Conservation (phyloP, 331 rosid species). For the Ulmus americana region DNA sequence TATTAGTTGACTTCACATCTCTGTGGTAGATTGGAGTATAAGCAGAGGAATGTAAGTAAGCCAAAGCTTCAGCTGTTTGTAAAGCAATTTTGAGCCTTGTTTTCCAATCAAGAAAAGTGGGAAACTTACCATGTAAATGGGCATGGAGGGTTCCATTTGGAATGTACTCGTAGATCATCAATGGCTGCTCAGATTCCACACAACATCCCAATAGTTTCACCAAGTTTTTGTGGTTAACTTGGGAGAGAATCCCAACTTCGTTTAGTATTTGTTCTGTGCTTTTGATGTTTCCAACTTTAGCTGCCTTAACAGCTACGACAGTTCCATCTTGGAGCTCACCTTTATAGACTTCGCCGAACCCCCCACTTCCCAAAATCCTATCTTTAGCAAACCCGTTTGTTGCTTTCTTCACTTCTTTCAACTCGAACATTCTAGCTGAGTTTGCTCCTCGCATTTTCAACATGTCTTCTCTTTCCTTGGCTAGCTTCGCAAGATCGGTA, state of each 20-base stretch:
- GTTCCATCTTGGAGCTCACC: constrained; percentile 78
- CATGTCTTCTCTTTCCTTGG: constrained; percentile 53
- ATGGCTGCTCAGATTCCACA: constrained; percentile 71
- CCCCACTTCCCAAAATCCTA: constrained; percentile 72
- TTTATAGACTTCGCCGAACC: constrained; percentile 87
- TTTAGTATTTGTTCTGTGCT: constrained; percentile 84
- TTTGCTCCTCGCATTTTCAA: constrained; percentile 51
- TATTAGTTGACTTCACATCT: constrained; percentile 90
- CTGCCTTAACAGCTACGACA: constrained; percentile 74
- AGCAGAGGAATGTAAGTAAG: constrained; percentile 75
- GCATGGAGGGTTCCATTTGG: constrained; percentile 88
- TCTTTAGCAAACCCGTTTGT: constrained; percentile 63
- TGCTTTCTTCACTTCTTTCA: constrained; percentile 79
- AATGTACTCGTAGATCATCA: constrained; percentile 88
- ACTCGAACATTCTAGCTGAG: constrained; percentile 49
- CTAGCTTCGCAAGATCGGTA: constrained; percentile 30
- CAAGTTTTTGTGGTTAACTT: constrained; percentile 82
- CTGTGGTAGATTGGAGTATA: constrained; percentile 90
- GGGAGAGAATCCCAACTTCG: constrained; percentile 88
- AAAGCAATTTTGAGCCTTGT: constrained; percentile 71
- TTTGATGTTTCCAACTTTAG: constrained; percentile 81
- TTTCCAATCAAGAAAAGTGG: constrained; percentile 72
- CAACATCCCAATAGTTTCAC: constrained; percentile 88
- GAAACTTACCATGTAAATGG: constrained; percentile 66
- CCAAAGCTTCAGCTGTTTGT: constrained; percentile 87